These are phyloP conservation scores for Aspergillus pseudoglaucus DNA, from an alignment of 2,329 filamentous ascomycete genomes.

Conservation along the genomic window DNA sequence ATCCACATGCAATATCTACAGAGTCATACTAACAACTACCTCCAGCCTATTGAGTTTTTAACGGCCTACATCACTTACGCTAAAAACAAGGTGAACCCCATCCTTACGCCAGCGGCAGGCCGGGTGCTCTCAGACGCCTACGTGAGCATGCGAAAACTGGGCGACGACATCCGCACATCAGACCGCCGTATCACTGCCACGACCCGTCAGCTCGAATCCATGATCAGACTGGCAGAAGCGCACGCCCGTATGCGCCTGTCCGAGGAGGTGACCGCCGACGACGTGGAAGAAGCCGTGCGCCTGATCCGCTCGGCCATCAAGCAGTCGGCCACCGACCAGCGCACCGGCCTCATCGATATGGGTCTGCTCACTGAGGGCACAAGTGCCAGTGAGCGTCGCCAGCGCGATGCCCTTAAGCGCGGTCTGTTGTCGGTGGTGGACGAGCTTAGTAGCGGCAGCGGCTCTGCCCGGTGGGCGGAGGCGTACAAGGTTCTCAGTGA, in stretches of 20 bases:
- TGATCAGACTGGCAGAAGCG: constrained; percentile 94
- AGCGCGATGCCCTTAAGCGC: constrained; percentile 76
- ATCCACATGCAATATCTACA: constrained; percentile 1
- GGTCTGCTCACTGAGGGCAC: constrained; percentile 90
- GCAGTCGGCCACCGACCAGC: constrained; percentile 88
- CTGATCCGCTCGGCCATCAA: constrained; percentile 92
- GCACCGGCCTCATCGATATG: constrained; percentile 95
- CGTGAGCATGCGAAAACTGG: constrained; percentile 89
- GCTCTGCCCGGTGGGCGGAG: constrained; percentile 70
- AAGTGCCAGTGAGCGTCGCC: constrained; percentile 74
- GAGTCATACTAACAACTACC: constrained; percentile 12
- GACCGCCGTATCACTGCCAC: constrained; percentile 98
- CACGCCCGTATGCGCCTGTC: constrained; percentile 97
- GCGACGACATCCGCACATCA: constrained; percentile 74
- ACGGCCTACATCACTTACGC: constrained; percentile 97
- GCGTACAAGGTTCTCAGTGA: constrained; percentile 68
- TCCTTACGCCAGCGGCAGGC: constrained; percentile 72
- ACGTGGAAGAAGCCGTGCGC: constrained; percentile 85
- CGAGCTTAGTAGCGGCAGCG: constrained; percentile 65
- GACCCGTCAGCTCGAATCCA: constrained; percentile 91
- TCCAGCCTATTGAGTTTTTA: constrained; percentile 82
- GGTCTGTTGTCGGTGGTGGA: constrained; percentile 70
- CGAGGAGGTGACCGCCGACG: constrained; percentile 64
- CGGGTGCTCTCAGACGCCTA: constrained; percentile 79
- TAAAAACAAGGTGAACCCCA: constrained; percentile 75